Conservation (phyloP, 371 early-diverging fungal species). For the Coemansia sp. region DNA sequence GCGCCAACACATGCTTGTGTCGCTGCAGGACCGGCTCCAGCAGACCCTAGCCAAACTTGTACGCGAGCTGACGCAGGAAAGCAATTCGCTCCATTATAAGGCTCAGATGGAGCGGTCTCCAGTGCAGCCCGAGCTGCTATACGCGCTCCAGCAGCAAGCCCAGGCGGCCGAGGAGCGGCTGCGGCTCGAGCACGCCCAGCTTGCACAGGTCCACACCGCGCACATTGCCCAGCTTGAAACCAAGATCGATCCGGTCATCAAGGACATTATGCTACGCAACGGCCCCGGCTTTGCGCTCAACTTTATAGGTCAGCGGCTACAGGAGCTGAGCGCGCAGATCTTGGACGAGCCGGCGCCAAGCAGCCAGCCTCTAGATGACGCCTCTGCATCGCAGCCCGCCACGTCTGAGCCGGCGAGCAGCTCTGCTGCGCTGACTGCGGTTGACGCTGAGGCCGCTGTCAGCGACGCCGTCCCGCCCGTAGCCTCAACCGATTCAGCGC, state of each 20-base stretch:
- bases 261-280: conserved; percentile 43
- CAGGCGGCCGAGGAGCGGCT: conserved; percentile 38
- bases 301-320: conserved; percentile 49
- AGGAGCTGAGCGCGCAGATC: conserved; percentile 45
- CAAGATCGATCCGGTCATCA: conserved; percentile 47
- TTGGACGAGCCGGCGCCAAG: not conserved
- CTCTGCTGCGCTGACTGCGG: not conserved
- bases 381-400: not conserved
- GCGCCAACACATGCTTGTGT: conserved; percentile 27
- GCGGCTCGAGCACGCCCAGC: conserved; percentile 36
- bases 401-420: not conserved
- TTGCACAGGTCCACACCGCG: conserved; percentile 26
- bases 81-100: conserved; percentile 36
- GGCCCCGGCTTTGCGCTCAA: conserved; percentile 41
- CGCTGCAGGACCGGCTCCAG: conserved; percentile 48
- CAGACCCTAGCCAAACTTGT: conserved; percentile 43
- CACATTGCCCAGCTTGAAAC: conserved; percentile 45
- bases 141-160: conserved; percentile 46
- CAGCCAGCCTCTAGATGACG: not conserved
- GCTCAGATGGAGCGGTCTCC: conserved; percentile 39
- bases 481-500: not conserved
- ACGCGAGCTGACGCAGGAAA: conserved; percentile 46
- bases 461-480: not conserved
- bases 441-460: not conserved
- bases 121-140: conserved; percentile 35